A percentile compares a stretch with the other conserved stretches of the same genome.
phyloP scores from a whole-genome alignment of 441 rosid genomes.

The Raphanus hybrid region DNA sequence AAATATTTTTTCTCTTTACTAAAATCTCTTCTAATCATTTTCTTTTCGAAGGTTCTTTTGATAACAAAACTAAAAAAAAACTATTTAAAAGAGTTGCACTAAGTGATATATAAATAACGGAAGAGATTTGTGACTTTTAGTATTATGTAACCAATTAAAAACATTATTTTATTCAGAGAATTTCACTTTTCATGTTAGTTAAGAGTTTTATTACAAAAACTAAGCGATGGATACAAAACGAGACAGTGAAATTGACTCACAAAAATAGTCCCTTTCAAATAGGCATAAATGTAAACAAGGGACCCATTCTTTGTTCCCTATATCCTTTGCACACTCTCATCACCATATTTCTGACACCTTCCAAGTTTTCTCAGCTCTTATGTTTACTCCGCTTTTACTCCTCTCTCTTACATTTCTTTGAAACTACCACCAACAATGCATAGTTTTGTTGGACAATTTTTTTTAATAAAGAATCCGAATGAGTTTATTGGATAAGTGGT shows the following conservation, averaged over 20 bases:
- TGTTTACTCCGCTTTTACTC: neutral
- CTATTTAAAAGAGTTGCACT: too few species aligned
- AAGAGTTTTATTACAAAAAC: constrained; percentile 15
- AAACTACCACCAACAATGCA: neutral
- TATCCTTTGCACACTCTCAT: constrained; percentile 35
- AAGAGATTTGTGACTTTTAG: constrained; percentile 11
- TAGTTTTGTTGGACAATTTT: too few species aligned
- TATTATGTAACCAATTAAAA: neutral
- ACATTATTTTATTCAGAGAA: neutral
- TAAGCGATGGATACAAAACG: constrained; percentile 16
- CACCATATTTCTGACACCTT: constrained; percentile 30
- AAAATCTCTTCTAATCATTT: too few species aligned
- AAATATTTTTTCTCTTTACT: too few species aligned
- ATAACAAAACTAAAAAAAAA: too few species aligned
- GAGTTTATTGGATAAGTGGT: too few species aligned
- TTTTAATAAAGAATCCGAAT: too few species aligned
- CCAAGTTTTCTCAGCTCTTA: neutral
- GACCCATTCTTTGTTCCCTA: constrained; percentile 43
- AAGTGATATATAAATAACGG: constrained; percentile 12
- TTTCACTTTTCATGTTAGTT: constrained; percentile 33
- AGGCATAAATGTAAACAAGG: constrained; percentile 35
- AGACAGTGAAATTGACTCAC: constrained; percentile 40
- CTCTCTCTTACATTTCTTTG: neutral
- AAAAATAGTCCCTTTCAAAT: constrained; percentile 28
- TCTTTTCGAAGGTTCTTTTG: too few species aligned